phyloP scores from a whole-genome alignment of 306 rosid species.

The Vicia faba region DNA sequence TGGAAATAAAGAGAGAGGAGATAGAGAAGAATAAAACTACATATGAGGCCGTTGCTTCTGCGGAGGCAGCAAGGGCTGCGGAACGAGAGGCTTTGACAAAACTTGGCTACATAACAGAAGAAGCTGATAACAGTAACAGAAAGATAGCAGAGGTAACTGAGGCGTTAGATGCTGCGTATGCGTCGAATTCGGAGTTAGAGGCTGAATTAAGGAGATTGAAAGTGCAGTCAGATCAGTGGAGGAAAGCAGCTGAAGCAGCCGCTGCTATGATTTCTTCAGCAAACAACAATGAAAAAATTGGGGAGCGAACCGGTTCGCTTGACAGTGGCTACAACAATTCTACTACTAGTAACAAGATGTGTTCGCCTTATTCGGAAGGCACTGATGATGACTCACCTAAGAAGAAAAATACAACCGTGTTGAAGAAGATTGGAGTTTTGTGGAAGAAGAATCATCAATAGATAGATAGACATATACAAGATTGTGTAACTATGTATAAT shows the following conservation, averaged over 20 bases:
- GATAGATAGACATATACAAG: constrained; percentile 6
- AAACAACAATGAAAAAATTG: constrained; percentile 52
- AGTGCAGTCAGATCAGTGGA: constrained; percentile 86
- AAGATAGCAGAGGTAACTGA: constrained; percentile 54
- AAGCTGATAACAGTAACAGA: constrained; percentile 60
- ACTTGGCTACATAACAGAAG: constrained; percentile 52
- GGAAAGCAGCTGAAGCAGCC: constrained; percentile 88
- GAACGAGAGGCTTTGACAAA: constrained; percentile 65
- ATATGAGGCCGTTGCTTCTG: constrained; percentile 43
- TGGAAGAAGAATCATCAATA: constrained; percentile 78
- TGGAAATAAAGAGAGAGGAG: constrained; percentile 47
- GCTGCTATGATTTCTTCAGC: constrained; percentile 66
- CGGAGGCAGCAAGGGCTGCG: constrained; percentile 58
- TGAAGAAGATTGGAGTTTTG: constrained; percentile 83
- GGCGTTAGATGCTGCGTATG: constrained; percentile 70
- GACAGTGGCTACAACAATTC: constrained; percentile 61
- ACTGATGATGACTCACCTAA: constrained; percentile 75
- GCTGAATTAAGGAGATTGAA: constrained; percentile 73
- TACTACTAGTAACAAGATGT: constrained; percentile 33
- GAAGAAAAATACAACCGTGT: constrained; percentile 73
- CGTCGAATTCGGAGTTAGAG: constrained; percentile 60
- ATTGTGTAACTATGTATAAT: not conserved
- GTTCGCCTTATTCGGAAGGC: constrained; percentile 71
- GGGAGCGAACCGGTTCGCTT: constrained; percentile 51
- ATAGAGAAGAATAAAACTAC: constrained; percentile 41